Evolutionary conservation across 495 filamentous ascomycete genomes (phyloP).

Genomic region (Lasiosphaeria miniovina): DNA sequence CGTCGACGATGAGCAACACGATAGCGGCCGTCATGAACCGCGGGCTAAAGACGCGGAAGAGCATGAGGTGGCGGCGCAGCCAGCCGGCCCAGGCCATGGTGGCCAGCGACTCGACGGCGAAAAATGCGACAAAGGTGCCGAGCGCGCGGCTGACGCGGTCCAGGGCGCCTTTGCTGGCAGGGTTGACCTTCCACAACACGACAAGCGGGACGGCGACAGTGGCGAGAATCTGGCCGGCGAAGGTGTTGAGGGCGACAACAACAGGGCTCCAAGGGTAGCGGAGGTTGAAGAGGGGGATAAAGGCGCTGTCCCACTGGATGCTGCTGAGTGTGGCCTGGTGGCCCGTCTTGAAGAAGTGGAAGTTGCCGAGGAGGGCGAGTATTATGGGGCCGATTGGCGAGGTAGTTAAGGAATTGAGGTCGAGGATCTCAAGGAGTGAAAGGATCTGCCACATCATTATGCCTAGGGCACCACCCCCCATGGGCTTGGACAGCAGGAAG

Average conservation of each 20-base stretch:
- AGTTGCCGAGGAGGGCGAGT: slow-evolving; percentile 80
- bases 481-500: slow-evolving; percentile 85
- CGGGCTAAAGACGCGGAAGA: slow-evolving; percentile 93
- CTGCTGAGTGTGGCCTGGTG: slow-evolving; percentile 85
- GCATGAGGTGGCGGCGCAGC: slow-evolving; percentile 88
- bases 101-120: slow-evolving; percentile 73
- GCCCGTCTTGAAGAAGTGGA: slow-evolving; percentile 96
- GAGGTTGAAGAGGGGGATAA: slow-evolving; percentile 80
- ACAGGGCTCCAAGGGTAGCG: slow-evolving; percentile 87
- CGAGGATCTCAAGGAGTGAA: slow-evolving; percentile 81
- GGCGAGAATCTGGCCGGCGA: slow-evolving; percentile 83
- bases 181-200: slow-evolving; percentile 78
- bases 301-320: slow-evolving; percentile 97
- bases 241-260: slow-evolving; percentile 78
- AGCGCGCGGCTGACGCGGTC: slow-evolving; percentile 66
- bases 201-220: slow-evolving; percentile 74
- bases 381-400: slow-evolving; percentile 80
- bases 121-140: slow-evolving; percentile 72
- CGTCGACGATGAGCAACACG: slow-evolving; percentile 70
- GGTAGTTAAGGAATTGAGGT: slow-evolving; percentile 64
- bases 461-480: slow-evolving; percentile 82
- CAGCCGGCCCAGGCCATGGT: slow-evolving; percentile 86
- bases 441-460: slow-evolving; percentile 82
- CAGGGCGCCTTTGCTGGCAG: slow-evolving; percentile 57
- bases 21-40: slow-evolving; percentile 81